A percentile compares a stretch with the other conserved stretches of the same genome.
These are phyloP conservation scores for Colletotrichum tanaceti DNA, from an alignment of 2,329 filamentous ascomycete species.

Conservation along the genomic window DNA sequence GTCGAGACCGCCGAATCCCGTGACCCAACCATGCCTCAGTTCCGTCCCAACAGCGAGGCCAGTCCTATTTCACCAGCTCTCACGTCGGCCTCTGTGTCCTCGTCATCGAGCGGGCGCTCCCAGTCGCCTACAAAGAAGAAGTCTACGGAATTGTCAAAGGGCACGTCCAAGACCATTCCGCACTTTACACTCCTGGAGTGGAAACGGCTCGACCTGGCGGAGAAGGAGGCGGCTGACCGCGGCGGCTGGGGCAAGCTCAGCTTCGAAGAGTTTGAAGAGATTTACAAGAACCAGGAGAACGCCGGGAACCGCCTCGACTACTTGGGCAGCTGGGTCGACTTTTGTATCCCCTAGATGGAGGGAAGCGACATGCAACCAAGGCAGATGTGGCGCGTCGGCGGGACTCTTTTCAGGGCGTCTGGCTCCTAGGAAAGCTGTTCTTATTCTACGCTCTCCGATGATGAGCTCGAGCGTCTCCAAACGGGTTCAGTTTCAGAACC, in stretches of 20 bases:
- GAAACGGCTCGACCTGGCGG: conserved; percentile 71
- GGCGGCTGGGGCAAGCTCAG: conserved; percentile 85
- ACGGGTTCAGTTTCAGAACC: not conserved
- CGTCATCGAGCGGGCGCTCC: conserved; percentile 4
- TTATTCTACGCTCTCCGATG: not conserved
- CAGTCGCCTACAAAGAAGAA: conserved; percentile 33
- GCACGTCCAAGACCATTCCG: conserved; percentile 46
- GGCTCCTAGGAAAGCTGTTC: not conserved
- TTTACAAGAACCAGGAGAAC: conserved; percentile 76
- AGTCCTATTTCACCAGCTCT: conserved; percentile 22
- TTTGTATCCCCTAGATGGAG: conserved; percentile 69
- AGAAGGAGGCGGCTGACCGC: conserved; percentile 74
- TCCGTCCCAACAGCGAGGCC: conserved; percentile 66
- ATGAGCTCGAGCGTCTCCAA: not conserved
- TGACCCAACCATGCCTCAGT: conserved; percentile 77
- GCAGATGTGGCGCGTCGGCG: not conserved
- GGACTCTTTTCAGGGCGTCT: not conserved
- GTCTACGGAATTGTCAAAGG: conserved; percentile 39
- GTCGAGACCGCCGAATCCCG: conserved; percentile 47
- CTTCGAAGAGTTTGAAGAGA: conserved; percentile 82
- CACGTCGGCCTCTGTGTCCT: conserved; percentile 16
- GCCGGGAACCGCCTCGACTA: conserved; percentile 77
- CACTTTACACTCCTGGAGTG: conserved; percentile 57
- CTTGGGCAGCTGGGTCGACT: conserved; percentile 91
- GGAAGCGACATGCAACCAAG: conserved; percentile 1